Conservation (phyloP, 208 protist species). For the Trypanosoma rangeli region DNA sequence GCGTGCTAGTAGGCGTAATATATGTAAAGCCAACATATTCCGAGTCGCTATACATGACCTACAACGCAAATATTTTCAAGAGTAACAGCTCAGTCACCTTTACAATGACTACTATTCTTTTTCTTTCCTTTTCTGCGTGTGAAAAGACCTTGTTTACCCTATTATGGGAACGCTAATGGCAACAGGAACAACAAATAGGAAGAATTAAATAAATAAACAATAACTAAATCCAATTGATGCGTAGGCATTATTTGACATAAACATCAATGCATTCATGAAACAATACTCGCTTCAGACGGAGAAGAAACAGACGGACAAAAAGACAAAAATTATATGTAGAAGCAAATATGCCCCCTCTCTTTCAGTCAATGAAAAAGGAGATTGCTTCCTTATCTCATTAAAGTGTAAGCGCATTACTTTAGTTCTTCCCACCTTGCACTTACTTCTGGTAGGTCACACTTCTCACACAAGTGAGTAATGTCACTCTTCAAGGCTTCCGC, state of each 20-base stretch:
- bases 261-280: no score
- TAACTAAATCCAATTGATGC: no score
- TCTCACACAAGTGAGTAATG: slow-evolving; percentile 51
- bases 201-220: no score
- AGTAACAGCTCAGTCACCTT: no score
- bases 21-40: slow-evolving; percentile 20
- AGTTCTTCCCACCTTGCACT: slow-evolving; percentile 61
- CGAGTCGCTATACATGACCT: background rate
- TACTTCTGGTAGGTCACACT: slow-evolving; percentile 45
- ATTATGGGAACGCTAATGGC: no score
- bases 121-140: no score
- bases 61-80: no score
- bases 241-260: no score
- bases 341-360: background rate
- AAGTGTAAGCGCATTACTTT: slow-evolving; percentile 33
- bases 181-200: no score
- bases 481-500: slow-evolving; percentile 41
- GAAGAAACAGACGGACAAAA: slow-evolving; percentile 19
- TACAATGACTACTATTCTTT: no score
- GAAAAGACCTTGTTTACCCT: no score
- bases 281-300: slow-evolving; percentile 10
- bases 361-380: slow-evolving; percentile 1
- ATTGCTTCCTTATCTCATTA: slow-evolving; percentile 12
- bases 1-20: slow-evolving; percentile 15
- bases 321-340: slow-evolving; percentile 2